Base-by-base conservation (phyloP, 176 grass and related monocot species). In the Juncus inflexus region DNA sequence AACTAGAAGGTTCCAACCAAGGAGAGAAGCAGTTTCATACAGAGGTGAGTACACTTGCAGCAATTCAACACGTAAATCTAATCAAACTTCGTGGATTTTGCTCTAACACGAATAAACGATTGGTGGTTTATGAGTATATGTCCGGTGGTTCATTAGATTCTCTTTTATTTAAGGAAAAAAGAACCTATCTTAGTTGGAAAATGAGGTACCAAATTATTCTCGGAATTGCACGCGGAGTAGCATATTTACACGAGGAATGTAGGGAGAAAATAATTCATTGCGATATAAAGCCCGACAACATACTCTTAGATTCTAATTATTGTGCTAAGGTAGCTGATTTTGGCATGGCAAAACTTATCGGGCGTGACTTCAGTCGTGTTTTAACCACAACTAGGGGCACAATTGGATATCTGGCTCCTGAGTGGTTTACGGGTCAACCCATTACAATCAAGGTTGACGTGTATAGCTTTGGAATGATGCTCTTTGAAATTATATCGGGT, bases 271-370 rank as follows among this genome's bases (percentile, higher is more conserved):
- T 86, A 7, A 82, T 78, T 49, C 69, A 86, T 37, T 81, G 74
- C 35, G 74, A 78, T 16, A 52, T 81, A 38, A 86, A 86, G 35
- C 69, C 83, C 2, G 74, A 81, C 37, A 86, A 86, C 70, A 51
- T 81, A 69, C 63, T 86, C 45, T 9, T 81, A 7, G 63, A 78
- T 36, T 42, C 0, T 3, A 12, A 64, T 7, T 74, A 77, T 7
- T 45, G 7, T 28, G 40, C 74, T 12, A 74, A 78, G 57, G 10
- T 81, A 3, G 50, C 83, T 60, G 74, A 86, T n/a, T 86, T 86
- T 3, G 74, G 83, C 13, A 66, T 81, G 63, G 78, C 63, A 1
- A 86, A 86, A 64, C 78, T 81, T 43, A 63, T 81, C 3, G 68
- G 70, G 2, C 11, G 63, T 11, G 52, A 86, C 16, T 81, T 74